These are phyloP conservation scores for Histomonas meleagridis DNA, from an alignment of 208 protist genomes.

Conservation along the genomic window DNA sequence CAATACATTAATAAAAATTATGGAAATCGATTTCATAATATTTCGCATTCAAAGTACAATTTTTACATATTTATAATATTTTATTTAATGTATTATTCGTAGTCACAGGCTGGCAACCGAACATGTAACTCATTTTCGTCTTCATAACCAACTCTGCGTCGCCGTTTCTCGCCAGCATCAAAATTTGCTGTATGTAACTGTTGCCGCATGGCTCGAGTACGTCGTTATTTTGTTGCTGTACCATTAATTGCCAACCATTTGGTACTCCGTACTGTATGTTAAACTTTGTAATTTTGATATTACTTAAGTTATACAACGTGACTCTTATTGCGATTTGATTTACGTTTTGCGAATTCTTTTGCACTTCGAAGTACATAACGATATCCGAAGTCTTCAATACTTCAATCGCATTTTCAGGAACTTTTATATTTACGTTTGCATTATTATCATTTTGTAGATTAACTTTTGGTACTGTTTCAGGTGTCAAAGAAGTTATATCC, in stretches of 20 bases:
- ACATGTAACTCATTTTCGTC: not conserved
- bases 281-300: not conserved
- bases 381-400: not conserved
- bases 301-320: not conserved
- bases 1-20: no score
- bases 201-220: not conserved
- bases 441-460: not conserved
- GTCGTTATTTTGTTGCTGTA: not conserved
- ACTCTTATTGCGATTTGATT: not conserved
- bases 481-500: not conserved
- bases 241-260: not conserved
- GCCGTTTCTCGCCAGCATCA: not conserved
- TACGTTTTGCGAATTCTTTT: not conserved
- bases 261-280: not conserved
- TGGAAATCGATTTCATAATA: no score
- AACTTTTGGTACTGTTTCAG: not conserved
- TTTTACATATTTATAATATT: no score
- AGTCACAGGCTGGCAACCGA: not conserved
- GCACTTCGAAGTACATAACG: constrained; percentile 4
- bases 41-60: no score
- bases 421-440: no score
- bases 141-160: not conserved
- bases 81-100: no score
- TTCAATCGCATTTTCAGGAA: not conserved
- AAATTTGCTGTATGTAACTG: not conserved